Conservation (phyloP, 495 filamentous ascomycete species). For the Chaetomium tenue region DNA sequence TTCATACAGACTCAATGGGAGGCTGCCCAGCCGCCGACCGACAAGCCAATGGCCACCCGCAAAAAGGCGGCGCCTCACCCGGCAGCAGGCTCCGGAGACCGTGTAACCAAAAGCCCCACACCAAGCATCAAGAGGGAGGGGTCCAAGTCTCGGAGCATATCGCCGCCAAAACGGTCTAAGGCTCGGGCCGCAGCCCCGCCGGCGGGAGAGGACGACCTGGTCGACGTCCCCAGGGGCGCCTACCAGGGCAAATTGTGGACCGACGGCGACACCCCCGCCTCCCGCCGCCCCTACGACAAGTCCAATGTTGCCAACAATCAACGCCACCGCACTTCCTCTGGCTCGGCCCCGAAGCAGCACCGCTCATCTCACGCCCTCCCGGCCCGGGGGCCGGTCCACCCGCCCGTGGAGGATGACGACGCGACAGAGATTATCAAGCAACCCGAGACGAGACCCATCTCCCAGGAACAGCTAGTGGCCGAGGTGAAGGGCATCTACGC, state of each 20-base stretch:
- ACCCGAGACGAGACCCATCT: slow-evolving; percentile 65
- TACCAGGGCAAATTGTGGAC: slow-evolving; percentile 4
- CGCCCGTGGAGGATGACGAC: slow-evolving; percentile 14
- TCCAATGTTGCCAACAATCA: slow-evolving; percentile 30
- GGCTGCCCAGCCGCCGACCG: too few species aligned
- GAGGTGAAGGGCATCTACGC: slow-evolving; percentile 76
- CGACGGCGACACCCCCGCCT: slow-evolving; percentile 13
- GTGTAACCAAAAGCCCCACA: too few species aligned
- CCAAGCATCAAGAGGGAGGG: too few species aligned
- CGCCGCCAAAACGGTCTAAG: too few species aligned
- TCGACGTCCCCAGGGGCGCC: too few species aligned
- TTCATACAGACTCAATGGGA: too few species aligned
- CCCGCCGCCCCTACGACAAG: slow-evolving; percentile 28
- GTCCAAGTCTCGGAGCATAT: too few species aligned
- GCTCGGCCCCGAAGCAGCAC: slow-evolving; percentile 17
- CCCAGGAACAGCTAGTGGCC: slow-evolving; percentile 68
- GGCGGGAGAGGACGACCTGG: too few species aligned
- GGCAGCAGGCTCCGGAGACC: too few species aligned
- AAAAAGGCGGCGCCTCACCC: too few species aligned
- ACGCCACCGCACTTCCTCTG: slow-evolving; percentile 20
- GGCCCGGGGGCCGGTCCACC: background rate
- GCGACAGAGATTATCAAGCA: slow-evolving; percentile 46
- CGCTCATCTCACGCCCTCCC: slow-evolving; percentile 15
- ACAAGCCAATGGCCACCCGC: too few species aligned
- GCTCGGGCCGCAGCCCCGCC: background rate